Evolutionary conservation across 805 yeast species (phyloP), one percentile per base, ranked within the genome.

Genomic region (Nakazawaea siamensis): DNA sequence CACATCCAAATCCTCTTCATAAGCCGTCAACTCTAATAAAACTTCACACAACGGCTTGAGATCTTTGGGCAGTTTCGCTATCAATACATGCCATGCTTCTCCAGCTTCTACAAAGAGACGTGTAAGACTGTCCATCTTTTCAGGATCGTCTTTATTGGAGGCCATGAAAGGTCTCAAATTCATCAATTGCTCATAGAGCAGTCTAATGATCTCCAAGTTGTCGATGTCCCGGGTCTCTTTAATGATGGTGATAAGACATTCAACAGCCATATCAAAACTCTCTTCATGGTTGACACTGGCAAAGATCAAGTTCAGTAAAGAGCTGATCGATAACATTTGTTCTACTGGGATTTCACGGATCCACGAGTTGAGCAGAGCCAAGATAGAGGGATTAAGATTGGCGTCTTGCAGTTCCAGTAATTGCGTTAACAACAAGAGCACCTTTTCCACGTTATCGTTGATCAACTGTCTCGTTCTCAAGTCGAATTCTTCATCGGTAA

Each of bases 71-170:
- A 70, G 62, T 46, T 75, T 75, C 5, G 90, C 86, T 33, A 92
- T 76, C 23, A 83, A 64, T 23, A 83, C 82, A 56, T 86, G 92
- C 98, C 98, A 92, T 2, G 94, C 72, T 58, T 87, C 97, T 38
- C 95, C 95, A 2, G 97, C 94, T 47, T 87, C 94, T 5, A 87
- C 83, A 53, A 82, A 84, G 28, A 92, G 54, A 48, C 92, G 68
- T 0, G 94, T 73, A 35, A 83, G 60, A 11, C 82, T 76, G 38
- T 78, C 79, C 49, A 82, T 70, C 25, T 69, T 66, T 24, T 81
- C 92, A 1, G 72, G 66, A 46, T 80, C 90, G 38, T 73, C 76
- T 34, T 60, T 55, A 21, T 58, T 59, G 35, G 67, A 68, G 14
- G 62, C 57, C 40, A 80, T 49, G 29, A 66, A 61, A 3, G 72